Evolutionary conservation across 805 yeast genomes (phyloP).

Genomic region (Diddensiella santjacobensis): DNA sequence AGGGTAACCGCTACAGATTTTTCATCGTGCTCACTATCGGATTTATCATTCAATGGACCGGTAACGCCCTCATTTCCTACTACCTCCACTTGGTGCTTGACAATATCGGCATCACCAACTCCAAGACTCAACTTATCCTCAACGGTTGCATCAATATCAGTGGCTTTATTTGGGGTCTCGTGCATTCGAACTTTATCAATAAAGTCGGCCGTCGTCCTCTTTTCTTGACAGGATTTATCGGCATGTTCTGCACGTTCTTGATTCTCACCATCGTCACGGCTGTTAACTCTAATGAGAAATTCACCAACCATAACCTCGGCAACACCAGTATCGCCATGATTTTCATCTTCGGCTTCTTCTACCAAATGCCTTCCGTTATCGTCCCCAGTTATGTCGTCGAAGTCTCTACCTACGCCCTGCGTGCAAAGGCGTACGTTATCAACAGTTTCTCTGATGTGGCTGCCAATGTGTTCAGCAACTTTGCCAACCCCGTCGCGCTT

Average conservation of each 20-base stretch:
- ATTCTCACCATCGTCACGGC: constrained; percentile 33
- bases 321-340: constrained; percentile 20
- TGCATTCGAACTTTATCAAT: constrained; percentile 27
- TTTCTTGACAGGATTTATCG: constrained; percentile 25
- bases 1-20: constrained; percentile 11
- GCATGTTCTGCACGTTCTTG: constrained; percentile 16
- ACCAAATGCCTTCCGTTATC: constrained; percentile 77
- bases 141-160: constrained; percentile 13
- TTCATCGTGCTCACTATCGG: constrained; percentile 11
- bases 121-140: constrained; percentile 25
- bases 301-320: background rate
- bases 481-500: constrained; percentile 31
- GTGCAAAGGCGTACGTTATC: constrained; percentile 32
- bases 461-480: constrained; percentile 31
- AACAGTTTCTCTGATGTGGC: constrained; percentile 28
- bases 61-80: constrained; percentile 21
- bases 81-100: constrained; percentile 15
- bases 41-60: constrained; percentile 13
- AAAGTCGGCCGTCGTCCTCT: constrained; percentile 30
- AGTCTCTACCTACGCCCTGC: constrained; percentile 30
- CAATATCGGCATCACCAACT: constrained; percentile 17
- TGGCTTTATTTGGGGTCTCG: constrained; percentile 11
- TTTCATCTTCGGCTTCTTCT: constrained; percentile 19
- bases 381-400: constrained; percentile 48
- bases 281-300: background rate